phyloP scores from a whole-genome alignment of 257 asterid species.

The Nemophila menziesii region DNA sequence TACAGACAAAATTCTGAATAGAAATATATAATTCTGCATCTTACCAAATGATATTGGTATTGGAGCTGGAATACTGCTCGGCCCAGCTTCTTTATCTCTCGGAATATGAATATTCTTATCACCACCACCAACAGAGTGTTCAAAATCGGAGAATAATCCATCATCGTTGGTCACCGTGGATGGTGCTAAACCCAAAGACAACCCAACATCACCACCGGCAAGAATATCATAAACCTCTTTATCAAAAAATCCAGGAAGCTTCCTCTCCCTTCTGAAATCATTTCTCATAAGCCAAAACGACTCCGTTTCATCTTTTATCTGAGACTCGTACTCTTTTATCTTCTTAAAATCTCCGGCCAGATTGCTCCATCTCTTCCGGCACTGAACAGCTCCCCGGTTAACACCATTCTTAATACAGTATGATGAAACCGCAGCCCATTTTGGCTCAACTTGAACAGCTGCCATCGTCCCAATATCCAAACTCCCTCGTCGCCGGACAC shows the following conservation, averaged over 20 bases:
- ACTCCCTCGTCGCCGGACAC: constrained; percentile 48
- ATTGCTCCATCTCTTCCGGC: constrained; percentile 96
- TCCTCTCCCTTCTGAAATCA: constrained; percentile 81
- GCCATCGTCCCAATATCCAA: constrained; percentile 57
- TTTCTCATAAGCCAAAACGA: constrained; percentile 97
- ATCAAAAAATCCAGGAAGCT: constrained; percentile 82
- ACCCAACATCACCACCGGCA: constrained; percentile 28
- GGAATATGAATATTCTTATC: constrained; percentile 18
- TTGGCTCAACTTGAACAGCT: constrained; percentile 51
- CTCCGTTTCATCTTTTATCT: constrained; percentile 48
- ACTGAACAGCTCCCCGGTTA: constrained; percentile 91
- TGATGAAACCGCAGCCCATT: constrained; percentile 85
- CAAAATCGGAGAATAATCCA: constrained; percentile 76
- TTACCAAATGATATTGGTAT: constrained; percentile 52
- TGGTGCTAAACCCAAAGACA: constrained; percentile 43
- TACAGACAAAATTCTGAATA: not conserved
- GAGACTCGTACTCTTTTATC: constrained; percentile 85
- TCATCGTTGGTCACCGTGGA: constrained; percentile 47
- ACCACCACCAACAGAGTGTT: constrained; percentile 34
- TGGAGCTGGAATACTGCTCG: constrained; percentile 32
- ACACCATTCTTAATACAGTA: constrained; percentile 87
- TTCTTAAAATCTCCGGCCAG: constrained; percentile 83
- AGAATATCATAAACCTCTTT: constrained; percentile 85
- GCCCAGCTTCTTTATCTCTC: constrained; percentile 20
- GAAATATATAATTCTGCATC: too few species aligned